Base-by-base conservation (phyloP, 2,329 filamentous ascomycete genomes). In the Colletotrichum eleusines region DNA sequence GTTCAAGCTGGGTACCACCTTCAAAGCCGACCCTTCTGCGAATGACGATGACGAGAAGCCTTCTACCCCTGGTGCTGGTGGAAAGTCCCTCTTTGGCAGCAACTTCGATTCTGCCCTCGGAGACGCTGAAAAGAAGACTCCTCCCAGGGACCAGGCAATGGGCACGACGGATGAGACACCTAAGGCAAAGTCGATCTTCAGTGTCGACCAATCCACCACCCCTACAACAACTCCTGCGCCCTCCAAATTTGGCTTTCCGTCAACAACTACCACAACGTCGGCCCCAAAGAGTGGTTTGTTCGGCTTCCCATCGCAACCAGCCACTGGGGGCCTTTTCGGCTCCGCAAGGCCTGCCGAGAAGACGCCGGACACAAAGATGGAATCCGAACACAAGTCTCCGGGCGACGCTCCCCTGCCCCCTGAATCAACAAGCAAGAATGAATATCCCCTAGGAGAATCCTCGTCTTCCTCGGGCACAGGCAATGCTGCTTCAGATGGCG, bases 1-100 rank as follows among this genome's bases (percentile, higher is more conserved):
- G 0, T 94, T 94, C 81, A 91, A 92, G 74, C 83, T 94, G 20
- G 86, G 87, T 48, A 90, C 89, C 38, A 90, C 88, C 1, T 94
- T 94, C 81, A 89, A 90, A 75, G 84, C 86, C 11, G 91, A 93
- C 73, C 85, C 87, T 7, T 84, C 85, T 54, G 84, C 87, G 1
- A 89, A 89, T 69, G 86, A 92, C 31, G 88, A 91, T 68, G 80
- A 85, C 44, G 84, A 86, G 11, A 87, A 87, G 72, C 81, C 86
- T 20, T 77, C 79, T 28, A 78, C 79, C n/a, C 74, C 78, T 26
- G 79, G 80, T 26, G 82, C 78, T 26, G 79, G 80, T n/a, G 82
- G 83, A 16, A 84, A 84, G 6, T 84, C 82, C 2, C 74, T 92
- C 73, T 92, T 93, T 76, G 88, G 88, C n/a, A 83, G 82, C 63